These are phyloP conservation scores for Anisodus acutangulus DNA, from an alignment of 257 asterid species.

Conservation along the genomic window DNA sequence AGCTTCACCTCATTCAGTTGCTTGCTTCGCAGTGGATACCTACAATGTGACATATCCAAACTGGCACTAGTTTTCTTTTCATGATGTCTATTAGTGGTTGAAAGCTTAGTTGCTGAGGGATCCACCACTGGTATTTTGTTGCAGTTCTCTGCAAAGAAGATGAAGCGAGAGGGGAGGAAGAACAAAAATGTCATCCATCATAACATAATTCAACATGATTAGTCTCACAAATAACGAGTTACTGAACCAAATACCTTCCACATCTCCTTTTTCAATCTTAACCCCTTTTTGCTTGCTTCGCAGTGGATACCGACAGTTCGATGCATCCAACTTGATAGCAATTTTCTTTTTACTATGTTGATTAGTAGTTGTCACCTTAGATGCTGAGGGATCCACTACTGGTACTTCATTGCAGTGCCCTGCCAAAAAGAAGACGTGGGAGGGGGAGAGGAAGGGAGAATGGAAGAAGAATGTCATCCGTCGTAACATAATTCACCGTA, in stretches of 20 bases:
- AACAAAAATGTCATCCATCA: not conserved
- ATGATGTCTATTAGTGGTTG: not conserved
- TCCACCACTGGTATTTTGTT: not conserved
- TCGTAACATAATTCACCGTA: not conserved
- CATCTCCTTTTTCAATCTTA: not conserved
- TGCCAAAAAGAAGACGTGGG: not conserved
- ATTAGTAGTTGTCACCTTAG: not conserved
- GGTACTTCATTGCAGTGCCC: not conserved
- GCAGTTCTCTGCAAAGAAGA: not conserved
- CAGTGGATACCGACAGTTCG: constrained; percentile 6
- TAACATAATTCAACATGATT: not conserved
- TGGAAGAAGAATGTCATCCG: not conserved
- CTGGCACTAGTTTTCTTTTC: constrained; percentile 15
- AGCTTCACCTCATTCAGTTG: constrained; percentile 13
- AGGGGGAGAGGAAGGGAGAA: not conserved
- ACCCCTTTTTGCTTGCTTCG: constrained; percentile 3
- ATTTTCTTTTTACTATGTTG: not conserved
- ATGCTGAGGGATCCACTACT: not conserved
- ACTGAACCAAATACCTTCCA: constrained; percentile 6
- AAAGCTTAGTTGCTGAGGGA: not conserved
- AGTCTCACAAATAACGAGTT: not conserved
- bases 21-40: constrained; percentile 16
- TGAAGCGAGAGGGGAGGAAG: not conserved
- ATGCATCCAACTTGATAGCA: not conserved
- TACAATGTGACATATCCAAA: not conserved